Evolutionary conservation across 2,329 filamentous ascomycete species (phyloP).

Genomic region (Penicillium hordei): DNA sequence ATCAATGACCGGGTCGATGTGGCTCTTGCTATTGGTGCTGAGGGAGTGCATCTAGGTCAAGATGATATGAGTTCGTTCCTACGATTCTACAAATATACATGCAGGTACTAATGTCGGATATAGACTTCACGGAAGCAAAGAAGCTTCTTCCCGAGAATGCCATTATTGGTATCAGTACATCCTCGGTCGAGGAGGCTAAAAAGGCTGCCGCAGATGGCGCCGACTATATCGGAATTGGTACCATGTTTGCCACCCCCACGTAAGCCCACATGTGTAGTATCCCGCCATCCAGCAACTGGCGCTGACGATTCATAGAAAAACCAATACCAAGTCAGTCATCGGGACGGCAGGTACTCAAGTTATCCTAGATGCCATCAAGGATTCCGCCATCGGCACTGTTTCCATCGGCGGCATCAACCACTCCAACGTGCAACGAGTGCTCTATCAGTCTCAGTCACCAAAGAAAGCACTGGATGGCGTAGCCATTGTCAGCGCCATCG

Average conservation of each 20-base stretch:
- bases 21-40: conserved; percentile 77
- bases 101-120: neutral
- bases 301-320: conserved; percentile 59
- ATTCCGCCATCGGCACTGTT: conserved; percentile 56
- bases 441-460: conserved; percentile 64
- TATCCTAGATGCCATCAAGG: conserved; percentile 63
- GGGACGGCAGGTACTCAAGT: conserved; percentile 68
- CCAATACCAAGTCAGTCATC: conserved; percentile 79
- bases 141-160: conserved; percentile 70
- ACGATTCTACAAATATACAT: neutral
- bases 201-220: conserved; percentile 73
- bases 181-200: conserved; percentile 69
- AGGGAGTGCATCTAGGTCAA: conserved; percentile 92
- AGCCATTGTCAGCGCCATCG: conserved; percentile 85
- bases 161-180: conserved; percentile 88
- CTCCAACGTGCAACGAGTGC: conserved; percentile 69
- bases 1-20: conserved; percentile 95
- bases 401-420: conserved; percentile 87
- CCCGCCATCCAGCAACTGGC: neutral
- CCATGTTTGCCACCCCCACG: conserved; percentile 82
- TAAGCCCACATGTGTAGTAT: conserved; percentile 42
- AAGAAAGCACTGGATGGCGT: conserved; percentile 71
- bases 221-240: conserved; percentile 87
- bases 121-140: conserved; percentile 60
- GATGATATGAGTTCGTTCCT: conserved; percentile 73